phyloP scores from a whole-genome alignment of 2,329 filamentous ascomycete species.

The Clonostachys byssicola region DNA sequence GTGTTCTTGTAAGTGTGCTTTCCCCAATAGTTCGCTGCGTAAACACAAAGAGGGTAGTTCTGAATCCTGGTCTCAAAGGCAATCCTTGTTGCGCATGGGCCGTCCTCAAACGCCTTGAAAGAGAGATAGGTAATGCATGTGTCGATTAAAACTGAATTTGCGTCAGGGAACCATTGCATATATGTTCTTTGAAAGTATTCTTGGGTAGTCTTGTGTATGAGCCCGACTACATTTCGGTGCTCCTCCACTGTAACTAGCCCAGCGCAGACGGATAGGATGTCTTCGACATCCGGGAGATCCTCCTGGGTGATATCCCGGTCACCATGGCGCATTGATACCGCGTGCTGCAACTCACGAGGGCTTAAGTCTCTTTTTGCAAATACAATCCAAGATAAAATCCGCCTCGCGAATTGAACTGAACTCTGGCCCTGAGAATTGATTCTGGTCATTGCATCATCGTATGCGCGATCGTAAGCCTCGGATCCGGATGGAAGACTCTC shows the following conservation, averaged over 20 bases:
- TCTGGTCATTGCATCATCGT: constrained; percentile 32
- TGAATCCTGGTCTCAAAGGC: not conserved
- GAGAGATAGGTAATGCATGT: constrained; percentile 30
- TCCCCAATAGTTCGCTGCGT: constrained; percentile 1
- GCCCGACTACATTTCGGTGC: constrained; percentile 26
- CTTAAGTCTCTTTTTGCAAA: constrained; percentile 25
- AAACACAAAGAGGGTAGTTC: not conserved
- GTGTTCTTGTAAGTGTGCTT: not conserved
- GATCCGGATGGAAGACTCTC: constrained; percentile 18
- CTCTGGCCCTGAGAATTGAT: constrained; percentile 30
- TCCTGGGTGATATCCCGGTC: constrained; percentile 21
- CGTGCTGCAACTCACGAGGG: constrained; percentile 30
- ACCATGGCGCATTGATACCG: constrained; percentile 27
- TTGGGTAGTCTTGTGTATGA: constrained; percentile 41
- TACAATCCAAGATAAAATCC: constrained; percentile 33
- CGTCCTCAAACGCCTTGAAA: constrained; percentile 15
- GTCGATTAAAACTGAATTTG: constrained; percentile 15
- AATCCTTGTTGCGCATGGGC: not conserved
- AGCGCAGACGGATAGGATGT: constrained; percentile 29
- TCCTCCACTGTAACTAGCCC: constrained; percentile 35
- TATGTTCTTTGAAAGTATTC: constrained; percentile 31
- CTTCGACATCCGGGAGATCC: constrained; percentile 21
- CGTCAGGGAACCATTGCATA: constrained; percentile 16
- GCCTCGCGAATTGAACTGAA: constrained; percentile 25
- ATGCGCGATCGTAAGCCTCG: constrained; percentile 27